phyloP scores from a whole-genome alignment of 768 basidiomycete genomes.

The Botryobasidium botryosum region DNA sequence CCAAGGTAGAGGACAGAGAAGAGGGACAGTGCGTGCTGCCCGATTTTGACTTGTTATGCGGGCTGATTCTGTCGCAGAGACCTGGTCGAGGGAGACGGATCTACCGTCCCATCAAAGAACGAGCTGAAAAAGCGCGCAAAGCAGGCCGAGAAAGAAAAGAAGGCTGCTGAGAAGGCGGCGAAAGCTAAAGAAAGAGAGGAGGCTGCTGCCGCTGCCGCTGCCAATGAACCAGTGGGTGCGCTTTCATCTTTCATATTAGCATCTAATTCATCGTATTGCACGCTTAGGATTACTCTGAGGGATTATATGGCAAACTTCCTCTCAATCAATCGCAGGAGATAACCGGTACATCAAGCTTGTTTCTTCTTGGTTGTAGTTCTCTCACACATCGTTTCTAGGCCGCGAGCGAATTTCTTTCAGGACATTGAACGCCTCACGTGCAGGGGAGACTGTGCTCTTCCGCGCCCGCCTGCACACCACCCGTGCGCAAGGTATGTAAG shows the following conservation, averaged over 20 bases:
- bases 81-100: constrained; percentile 22
- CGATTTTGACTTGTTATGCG: too few species aligned
- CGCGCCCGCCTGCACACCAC: constrained; percentile 85
- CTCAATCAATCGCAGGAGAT: constrained; percentile 84
- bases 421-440: constrained; percentile 39
- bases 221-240: constrained; percentile 44
- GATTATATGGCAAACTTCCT: constrained; percentile 76
- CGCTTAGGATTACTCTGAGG: constrained; percentile 51
- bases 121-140: constrained; percentile 87
- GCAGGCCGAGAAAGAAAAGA: constrained; percentile 77
- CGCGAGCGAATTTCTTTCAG: constrained; percentile 46
- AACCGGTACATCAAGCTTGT: constrained; percentile 16
- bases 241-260: constrained; percentile 6
- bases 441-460: constrained; percentile 61
- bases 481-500: constrained; percentile 49
- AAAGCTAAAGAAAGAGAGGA: constrained; percentile 58
- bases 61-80: too few species aligned
- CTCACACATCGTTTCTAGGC: too few species aligned
- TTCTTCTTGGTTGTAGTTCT: constrained; percentile 19
- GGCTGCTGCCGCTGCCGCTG: constrained; percentile 42
- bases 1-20: too few species aligned
- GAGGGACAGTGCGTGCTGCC: too few species aligned
- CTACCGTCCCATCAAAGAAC: constrained; percentile 56
- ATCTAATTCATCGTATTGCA: not conserved
- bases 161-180: constrained; percentile 71